Conservation (phyloP, 2,329 filamentous ascomycete genomes). For the Blastomyces gilchristii region DNA sequence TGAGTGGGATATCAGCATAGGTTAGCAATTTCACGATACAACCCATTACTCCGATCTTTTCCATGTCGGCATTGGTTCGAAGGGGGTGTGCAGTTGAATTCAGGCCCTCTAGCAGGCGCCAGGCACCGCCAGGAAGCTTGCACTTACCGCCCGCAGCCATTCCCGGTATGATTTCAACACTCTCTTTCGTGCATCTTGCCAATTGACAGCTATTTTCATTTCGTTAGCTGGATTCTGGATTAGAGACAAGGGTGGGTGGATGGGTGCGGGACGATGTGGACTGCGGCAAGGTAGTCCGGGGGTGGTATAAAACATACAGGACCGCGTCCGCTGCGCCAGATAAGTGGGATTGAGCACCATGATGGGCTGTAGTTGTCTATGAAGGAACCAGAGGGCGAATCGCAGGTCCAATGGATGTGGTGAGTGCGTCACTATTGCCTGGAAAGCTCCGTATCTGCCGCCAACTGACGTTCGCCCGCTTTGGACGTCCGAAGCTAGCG, state of each 20-base stretch:
- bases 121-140: background rate
- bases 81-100: background rate
- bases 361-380: slow-evolving; percentile 23
- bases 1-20: slow-evolving; percentile 7
- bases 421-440: background rate
- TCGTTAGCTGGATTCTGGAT: slow-evolving; percentile 13
- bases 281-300: background rate
- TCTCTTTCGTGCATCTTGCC: slow-evolving; percentile 75
- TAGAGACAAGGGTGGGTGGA: background rate
- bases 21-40: background rate
- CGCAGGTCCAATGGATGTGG: slow-evolving; percentile 2
- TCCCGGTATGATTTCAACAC: slow-evolving; percentile 84
- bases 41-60: background rate
- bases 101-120: background rate
- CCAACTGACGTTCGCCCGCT: background rate
- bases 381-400: background rate
- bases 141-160: slow-evolving; percentile 90
- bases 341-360: slow-evolving; percentile 92
- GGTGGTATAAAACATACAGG: slow-evolving; percentile 49
- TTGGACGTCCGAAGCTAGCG: background rate
- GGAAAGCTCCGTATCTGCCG: background rate
- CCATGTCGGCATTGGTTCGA: background rate
- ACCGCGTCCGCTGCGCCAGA: slow-evolving; percentile 69
- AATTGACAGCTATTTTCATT: slow-evolving; percentile 61
- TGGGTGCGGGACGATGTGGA: background rate